A percentile compares a stretch with the other conserved stretches of the same genome.
Evolutionary conservation across 2,329 filamentous ascomycete genomes (phyloP).

Genomic region (Fusarium chlamydosporum): DNA sequence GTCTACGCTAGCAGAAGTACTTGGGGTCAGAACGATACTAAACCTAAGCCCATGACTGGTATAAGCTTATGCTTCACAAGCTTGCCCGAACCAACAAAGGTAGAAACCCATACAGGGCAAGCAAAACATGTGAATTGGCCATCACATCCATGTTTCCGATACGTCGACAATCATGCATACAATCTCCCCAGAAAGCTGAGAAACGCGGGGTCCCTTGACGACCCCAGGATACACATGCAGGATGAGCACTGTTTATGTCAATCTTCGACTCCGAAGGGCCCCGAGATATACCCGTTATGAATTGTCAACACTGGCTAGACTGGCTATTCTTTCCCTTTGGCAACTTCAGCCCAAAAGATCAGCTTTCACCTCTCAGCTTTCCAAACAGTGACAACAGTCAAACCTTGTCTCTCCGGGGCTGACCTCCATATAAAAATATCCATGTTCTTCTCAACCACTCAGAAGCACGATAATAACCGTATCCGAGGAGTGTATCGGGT

Average conservation of each 20-base stretch:
- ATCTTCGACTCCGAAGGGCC: conserved; percentile 16
- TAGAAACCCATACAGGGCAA: neutral
- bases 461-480: conserved; percentile 23
- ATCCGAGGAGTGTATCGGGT: conserved; percentile 37
- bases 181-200: conserved; percentile 4
- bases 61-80: neutral
- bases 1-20: no score
- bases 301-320: neutral
- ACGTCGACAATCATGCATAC: neutral
- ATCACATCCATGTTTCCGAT: conserved; percentile 11
- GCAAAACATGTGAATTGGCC: conserved; percentile 19
- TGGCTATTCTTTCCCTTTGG: neutral
- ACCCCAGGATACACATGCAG: conserved; percentile 1
- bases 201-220: conserved; percentile 25
- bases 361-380: neutral
- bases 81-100: neutral
- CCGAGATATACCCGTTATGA: conserved; percentile 31
- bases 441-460: conserved; percentile 24
- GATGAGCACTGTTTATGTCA: neutral
- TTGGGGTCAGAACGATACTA: neutral
- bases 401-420: conserved; percentile 8
- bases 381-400: neutral
- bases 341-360: neutral
- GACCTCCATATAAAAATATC: neutral
- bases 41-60: no score